phyloP scores from a whole-genome alignment of 768 basidiomycete genomes.

The Infundibulicybe gibba region DNA sequence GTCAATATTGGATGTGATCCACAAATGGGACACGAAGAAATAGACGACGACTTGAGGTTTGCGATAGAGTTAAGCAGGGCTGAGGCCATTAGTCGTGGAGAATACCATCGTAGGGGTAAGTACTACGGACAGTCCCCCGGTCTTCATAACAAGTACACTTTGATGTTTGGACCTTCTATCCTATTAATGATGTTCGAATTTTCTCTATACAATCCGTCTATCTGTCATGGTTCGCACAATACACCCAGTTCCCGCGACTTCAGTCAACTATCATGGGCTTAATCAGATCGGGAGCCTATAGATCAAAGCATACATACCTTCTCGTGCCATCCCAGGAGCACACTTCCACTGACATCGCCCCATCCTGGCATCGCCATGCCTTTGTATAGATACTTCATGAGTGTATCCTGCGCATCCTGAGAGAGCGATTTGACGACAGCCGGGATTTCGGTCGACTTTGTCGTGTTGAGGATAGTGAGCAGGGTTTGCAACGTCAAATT shows the following conservation, averaged over 20 bases:
- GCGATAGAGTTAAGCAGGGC: conserved; percentile 71
- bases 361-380: conserved; percentile 76
- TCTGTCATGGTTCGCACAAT: conserved; percentile 83
- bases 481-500: conserved; percentile 75
- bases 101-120: conserved; percentile 6
- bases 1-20: too few species aligned
- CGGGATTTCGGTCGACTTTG: conserved; percentile 85
- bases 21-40: conserved; percentile 23
- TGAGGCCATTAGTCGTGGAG: conserved; percentile 48
- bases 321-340: conserved; percentile 89
- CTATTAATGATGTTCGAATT: neutral
- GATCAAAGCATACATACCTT: conserved; percentile 55
- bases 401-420: conserved; percentile 76
- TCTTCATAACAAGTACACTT: too few species aligned
- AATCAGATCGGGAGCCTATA: neutral
- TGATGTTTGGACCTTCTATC: too few species aligned
- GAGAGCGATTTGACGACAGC: conserved; percentile 69
- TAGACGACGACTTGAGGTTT: conserved; percentile 62
- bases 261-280: conserved; percentile 63
- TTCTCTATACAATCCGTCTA: conserved; percentile 41
- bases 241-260: conserved; percentile 90
- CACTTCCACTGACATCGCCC: conserved; percentile 58
- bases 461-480: conserved; percentile 89
- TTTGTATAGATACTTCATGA: conserved; percentile 99
- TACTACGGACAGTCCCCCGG: too few species aligned